Evolutionary conservation across 106 monocot species (phyloP).

Genomic region (Platanthera guangdongensis): DNA sequence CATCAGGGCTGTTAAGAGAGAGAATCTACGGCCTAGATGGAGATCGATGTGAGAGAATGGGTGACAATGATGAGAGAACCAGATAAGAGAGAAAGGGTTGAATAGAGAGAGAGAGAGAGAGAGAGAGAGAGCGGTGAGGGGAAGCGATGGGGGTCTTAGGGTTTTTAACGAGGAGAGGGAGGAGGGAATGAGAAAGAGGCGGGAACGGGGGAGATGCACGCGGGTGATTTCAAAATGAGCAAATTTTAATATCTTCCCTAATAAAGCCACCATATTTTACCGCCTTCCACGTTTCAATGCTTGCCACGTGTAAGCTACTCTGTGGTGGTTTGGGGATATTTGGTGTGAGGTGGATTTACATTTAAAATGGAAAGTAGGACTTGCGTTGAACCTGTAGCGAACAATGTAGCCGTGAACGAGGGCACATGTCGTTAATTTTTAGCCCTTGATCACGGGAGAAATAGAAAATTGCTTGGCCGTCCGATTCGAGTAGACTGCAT

Average conservation of each 20-base stretch:
- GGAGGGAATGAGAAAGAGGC: not conserved
- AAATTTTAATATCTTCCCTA: not conserved
- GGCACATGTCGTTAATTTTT: too few relatives aligned
- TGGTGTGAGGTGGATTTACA: not conserved
- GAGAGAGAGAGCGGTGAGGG: not conserved
- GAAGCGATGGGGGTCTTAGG: not conserved
- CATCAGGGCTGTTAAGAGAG: slow-evolving; percentile 1
- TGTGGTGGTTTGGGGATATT: not conserved
- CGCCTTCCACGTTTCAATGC: not conserved
- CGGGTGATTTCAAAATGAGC: not conserved
- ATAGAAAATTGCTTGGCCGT: not conserved
- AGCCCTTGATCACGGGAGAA: too few relatives aligned
- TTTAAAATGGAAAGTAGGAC: not conserved
- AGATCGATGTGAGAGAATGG: not conserved
- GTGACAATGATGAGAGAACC: not conserved
- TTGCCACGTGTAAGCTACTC: not conserved
- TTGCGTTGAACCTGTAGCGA: not conserved
- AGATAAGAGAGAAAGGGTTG: too few relatives aligned
- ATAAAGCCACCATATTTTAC: not conserved
- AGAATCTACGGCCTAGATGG: not conserved
- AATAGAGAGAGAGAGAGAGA: not conserved
- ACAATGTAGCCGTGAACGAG: not conserved
- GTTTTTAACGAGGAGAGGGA: not conserved
- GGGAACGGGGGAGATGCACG: not conserved
- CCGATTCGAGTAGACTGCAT: not conserved